Evolutionary conservation across 257 asterid genomes (phyloP), one percentile per base, ranked within the genome.

Genomic region (Nicotiana tomentosiformis): DNA sequence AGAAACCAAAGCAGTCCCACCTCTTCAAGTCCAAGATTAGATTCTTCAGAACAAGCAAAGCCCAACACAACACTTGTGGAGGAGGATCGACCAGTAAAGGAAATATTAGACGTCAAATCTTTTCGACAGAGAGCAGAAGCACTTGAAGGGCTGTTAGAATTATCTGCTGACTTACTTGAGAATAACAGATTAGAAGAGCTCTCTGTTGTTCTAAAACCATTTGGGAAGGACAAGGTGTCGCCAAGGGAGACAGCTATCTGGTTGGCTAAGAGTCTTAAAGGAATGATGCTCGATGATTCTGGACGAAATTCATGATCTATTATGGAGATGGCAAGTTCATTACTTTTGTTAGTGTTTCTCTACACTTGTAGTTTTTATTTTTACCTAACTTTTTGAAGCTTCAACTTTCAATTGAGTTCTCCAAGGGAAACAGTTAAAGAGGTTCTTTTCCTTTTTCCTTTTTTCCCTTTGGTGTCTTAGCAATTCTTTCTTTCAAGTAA

Each of bases 221-320:
- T 96, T 29, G 99, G 99, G 30, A 93, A 89, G 86, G 95, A 92
- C 61, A 96, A 94, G 90, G 99, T 96, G 17, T 96, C 99, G 11
- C 99, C 99, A 0, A 94, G 99, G 83, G 99, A 96, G 83, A 96
- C 99, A 10, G 99, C 98, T 10, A 96, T 96, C 83, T 96, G 98
- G 99, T 85, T 96, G 78, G 99, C 99, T 0, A 96, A 86, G 82
- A 96, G 98, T 84, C 94, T 96, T 17, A 96, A 94, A 90, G 98
- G 98, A 77, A 93, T 96, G 97, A 91, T 96, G 91, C 93, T 96
- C 17, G 98, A 96, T 5, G 98, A 93, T 67, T 77, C 89, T 17
- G 94, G 93, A 7, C 89, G 97, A 62, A 86, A 85, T 83, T 80
- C 88, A 72, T 94, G 89, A 91, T 61, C 57, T 23, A 60, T n/a